A percentile compares a stretch with the other conserved stretches of the same genome.
Conservation (phyloP, 441 rosid species). For the Corymbia citriodora region DNA sequence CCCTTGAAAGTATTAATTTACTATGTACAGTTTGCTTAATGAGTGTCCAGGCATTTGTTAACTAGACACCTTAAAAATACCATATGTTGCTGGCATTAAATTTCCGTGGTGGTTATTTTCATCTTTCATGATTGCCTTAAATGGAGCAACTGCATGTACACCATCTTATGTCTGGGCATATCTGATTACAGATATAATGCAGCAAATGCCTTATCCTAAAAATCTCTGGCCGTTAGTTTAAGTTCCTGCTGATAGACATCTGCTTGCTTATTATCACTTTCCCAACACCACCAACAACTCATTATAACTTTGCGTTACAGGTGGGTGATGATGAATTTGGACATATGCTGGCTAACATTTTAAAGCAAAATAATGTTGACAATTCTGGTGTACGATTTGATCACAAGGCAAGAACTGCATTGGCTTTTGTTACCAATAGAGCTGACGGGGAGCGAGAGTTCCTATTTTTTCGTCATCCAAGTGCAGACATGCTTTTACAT, state of each 20-base stretch:
- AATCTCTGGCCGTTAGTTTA: background rate
- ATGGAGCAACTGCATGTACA: background rate
- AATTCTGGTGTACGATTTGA: slow-evolving; percentile 84
- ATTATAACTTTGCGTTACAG: slow-evolving; percentile 24
- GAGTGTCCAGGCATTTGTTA: background rate
- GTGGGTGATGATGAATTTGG: slow-evolving; percentile 98
- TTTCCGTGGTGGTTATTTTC: background rate
- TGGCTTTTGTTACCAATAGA: slow-evolving; percentile 88
- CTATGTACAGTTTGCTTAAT: background rate
- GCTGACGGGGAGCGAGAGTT: slow-evolving; percentile 99
- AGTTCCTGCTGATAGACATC: background rate
- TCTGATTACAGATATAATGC: background rate
- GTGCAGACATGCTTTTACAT: slow-evolving; percentile 95
- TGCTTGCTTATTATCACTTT: background rate
- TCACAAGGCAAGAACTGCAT: slow-evolving; percentile 75
- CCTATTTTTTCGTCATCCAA: slow-evolving; percentile 94
- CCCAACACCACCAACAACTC: background rate
- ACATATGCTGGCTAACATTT: slow-evolving; percentile 72
- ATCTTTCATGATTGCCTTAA: background rate
- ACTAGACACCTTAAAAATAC: background rate
- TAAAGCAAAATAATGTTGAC: slow-evolving; percentile 72
- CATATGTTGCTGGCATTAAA: background rate
- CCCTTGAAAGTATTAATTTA: background rate
- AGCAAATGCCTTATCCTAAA: background rate
- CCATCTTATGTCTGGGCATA: background rate